Evolutionary conservation across 192 early-diverging fungal species (phyloP), one percentile per base, ranked within the genome.

Genomic region (Mortierella antarctica): DNA sequence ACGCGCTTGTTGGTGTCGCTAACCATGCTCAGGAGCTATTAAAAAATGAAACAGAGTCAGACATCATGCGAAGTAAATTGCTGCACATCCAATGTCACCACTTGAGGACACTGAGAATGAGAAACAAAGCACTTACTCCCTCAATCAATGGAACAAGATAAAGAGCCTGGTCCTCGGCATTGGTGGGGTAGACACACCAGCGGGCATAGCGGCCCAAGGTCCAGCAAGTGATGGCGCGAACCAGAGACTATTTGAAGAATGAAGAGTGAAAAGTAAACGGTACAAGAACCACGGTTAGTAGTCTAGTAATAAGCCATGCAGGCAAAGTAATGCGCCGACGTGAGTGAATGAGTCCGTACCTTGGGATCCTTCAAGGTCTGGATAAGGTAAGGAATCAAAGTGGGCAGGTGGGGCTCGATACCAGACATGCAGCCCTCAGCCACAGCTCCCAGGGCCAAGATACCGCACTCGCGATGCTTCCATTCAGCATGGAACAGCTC

Each of bases 141-240:
- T 91, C 89, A 47, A 98, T 86, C 57, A 96, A 80, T 17, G 97
- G 96, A 62, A 93, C 89, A 76, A 99, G 95, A 80, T 95, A 97
- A 50, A 86, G 84, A 49, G 88, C 84, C 39, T 86, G 59, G 65
- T 85, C 85, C 71, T 88, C 90, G 15, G 86, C 62, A 71, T 87
- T 88, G 50, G 84, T 76, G 21, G 86, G 84, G 73, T 87, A 83
- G 62, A 89, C 78, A 57, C 89, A 88, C 96, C 96, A 98, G 56
- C 88, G 87, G 40, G 92, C 89, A 79, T 98, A 99, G 59, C 98
- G 92, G 57, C 96, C 94, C 56, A 98, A 86, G 42, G 98, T 96
- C 98, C 98, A 99, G 86, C 98, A 99, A 10, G 98, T 94, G 80
- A 99, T 99, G 21, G 96, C 94, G 56, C 97, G 92, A 45, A 99